Percentiles rank a stretch among this genome's conserved stretches.
phyloP scores from a whole-genome alignment of 169 alveolate species.

The Babesia ovata region DNA sequence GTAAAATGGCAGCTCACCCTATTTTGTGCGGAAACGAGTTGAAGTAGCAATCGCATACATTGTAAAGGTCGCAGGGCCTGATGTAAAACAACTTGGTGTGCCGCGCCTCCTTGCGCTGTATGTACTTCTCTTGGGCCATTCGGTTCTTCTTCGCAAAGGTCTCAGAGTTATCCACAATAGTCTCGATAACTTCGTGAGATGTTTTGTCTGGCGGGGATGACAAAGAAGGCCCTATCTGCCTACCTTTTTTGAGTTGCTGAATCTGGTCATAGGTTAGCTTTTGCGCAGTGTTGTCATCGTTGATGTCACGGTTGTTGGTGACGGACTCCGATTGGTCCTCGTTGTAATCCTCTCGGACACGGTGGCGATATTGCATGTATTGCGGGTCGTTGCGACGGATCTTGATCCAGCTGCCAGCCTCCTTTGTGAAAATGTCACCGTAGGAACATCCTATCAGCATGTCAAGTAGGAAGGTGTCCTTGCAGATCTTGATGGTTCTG shows the following conservation, averaged over 20 bases:
- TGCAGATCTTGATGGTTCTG: conserved; percentile 54
- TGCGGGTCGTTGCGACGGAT: conserved; percentile 38
- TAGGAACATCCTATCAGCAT: conserved; percentile 42
- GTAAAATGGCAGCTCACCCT: conserved; percentile 26
- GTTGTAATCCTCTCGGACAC: conserved; percentile 7
- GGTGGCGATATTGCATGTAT: conserved; percentile 35
- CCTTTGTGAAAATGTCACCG: conserved; percentile 56
- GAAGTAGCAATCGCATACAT: conserved; percentile 59
- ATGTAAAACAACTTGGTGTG: conserved; percentile 56
- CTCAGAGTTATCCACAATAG: conserved; percentile 61
- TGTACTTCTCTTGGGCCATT: conserved; percentile 63
- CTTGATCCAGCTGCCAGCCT: conserved; percentile 42
- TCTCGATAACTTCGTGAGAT: conserved; percentile 35
- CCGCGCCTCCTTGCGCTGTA: conserved; percentile 43
- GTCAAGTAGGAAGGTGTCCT: conserved; percentile 45
- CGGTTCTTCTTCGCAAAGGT: conserved; percentile 45
- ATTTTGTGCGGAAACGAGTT: conserved; percentile 61
- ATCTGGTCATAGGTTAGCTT: conserved; percentile 57
- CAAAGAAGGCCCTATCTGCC: neutral
- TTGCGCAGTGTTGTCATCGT: conserved; percentile 43
- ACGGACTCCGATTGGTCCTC: conserved; percentile 6
- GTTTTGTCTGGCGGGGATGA: conserved; percentile 6
- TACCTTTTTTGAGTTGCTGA: conserved; percentile 44
- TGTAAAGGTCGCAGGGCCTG: conserved; percentile 44
- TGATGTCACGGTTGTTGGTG: conserved; percentile 46